These are phyloP conservation scores for Apiospora marii DNA, from an alignment of 2,329 filamentous ascomycete species.

Conservation along the genomic window DNA sequence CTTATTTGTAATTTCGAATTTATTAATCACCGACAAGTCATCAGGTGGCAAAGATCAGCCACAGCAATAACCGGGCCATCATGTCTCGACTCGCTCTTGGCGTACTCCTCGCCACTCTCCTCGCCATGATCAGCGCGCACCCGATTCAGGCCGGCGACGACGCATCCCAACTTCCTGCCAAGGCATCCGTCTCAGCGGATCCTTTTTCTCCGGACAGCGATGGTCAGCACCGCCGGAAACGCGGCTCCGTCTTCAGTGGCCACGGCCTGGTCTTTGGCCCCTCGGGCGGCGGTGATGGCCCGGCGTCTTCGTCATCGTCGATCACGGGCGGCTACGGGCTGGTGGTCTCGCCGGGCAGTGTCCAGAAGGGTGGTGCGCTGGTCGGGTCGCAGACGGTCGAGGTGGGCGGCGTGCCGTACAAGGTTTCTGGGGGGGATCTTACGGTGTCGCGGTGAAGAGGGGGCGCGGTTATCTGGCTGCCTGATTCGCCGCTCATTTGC, in stretches of 20 bases:
- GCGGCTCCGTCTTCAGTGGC: slow-evolving; percentile 21
- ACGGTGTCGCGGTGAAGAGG: not conserved
- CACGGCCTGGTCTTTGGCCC: slow-evolving; percentile 14
- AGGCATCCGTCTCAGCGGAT: not conserved
- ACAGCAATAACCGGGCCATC: not conserved
- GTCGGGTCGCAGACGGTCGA: not conserved
- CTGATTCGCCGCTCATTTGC: not conserved
- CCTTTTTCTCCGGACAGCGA: not conserved
- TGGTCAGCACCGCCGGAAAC: not conserved
- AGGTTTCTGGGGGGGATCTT: not conserved
- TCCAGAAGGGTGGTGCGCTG: not conserved
- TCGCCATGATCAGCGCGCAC: not conserved
- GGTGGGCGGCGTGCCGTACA: not conserved
- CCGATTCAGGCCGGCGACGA: not conserved
- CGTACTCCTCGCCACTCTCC: not conserved
- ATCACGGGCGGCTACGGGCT: slow-evolving; percentile 14
- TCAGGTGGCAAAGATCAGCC: not conserved
- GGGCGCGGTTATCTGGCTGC: not conserved
- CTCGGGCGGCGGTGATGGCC: not conserved
- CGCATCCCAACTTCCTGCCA: not conserved
- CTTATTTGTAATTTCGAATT: not conserved
- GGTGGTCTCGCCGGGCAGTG: not conserved
- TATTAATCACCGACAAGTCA: not conserved
- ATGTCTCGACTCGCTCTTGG: slow-evolving; percentile 14
- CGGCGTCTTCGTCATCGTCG: not conserved